Evolutionary conservation across 2,329 filamentous ascomycete genomes (phyloP).

Genomic region (Magnaporthiopsis rhizophila): DNA sequence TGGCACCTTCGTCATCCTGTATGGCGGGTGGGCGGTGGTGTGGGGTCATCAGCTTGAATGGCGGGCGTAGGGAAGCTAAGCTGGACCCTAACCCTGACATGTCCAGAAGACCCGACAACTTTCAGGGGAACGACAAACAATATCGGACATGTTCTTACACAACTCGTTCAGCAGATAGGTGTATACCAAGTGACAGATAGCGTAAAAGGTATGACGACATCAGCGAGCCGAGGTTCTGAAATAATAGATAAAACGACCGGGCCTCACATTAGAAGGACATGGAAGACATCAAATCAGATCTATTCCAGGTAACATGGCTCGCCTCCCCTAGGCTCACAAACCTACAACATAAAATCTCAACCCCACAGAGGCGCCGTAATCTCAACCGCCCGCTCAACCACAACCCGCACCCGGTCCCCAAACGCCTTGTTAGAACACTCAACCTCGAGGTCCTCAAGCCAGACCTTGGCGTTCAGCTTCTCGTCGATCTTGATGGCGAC

Average conservation of each 20-base stretch:
- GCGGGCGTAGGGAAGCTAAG: not conserved
- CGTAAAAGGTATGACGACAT: not conserved
- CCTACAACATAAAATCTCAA: slow-evolving; percentile 18
- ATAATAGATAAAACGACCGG: not conserved
- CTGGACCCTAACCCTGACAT: not conserved
- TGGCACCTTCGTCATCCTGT: not conserved
- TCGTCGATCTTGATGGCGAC: slow-evolving; percentile 85
- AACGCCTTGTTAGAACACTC: slow-evolving; percentile 75
- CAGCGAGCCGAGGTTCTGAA: not conserved
- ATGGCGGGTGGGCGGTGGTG: not conserved
- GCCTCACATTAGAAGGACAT: not conserved
- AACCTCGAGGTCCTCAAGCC: slow-evolving; percentile 86
- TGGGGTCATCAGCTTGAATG: not conserved
- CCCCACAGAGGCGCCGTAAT: slow-evolving; percentile 70
- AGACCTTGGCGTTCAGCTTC: slow-evolving; percentile 78
- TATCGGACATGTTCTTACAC: no score
- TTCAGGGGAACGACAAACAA: no score
- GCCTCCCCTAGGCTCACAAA: not conserved
- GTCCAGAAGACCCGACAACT: no score
- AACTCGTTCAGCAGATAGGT: no score
- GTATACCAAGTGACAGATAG: no score
- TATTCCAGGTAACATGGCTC: not conserved
- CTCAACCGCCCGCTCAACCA: slow-evolving; percentile 85
- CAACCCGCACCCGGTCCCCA: slow-evolving; percentile 75
- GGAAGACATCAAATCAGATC: not conserved